Base-by-base conservation (phyloP, 192 early-diverging fungal species). In the Jimgerdemannia lactiflua region DNA sequence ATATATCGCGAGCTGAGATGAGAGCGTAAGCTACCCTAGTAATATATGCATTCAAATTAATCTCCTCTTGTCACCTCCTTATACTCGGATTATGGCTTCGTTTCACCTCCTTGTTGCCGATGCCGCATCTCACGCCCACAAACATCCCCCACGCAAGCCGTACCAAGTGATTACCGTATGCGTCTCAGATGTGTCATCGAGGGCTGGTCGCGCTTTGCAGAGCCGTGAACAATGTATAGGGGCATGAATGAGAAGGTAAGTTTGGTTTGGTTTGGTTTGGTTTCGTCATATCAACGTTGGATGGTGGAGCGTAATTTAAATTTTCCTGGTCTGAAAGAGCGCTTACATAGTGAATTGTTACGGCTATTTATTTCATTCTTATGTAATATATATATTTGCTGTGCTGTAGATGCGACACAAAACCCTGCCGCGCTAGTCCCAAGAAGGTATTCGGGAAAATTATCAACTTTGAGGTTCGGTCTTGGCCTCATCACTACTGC, bases 31-130 rank as follows among this genome's bases (percentile, higher is more conserved):
- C 29, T 29, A 29, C 29, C 29, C 29, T 29, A 29, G 29, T 1
- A 29, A 29, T 29, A 29, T 29, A 29, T 29, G 1, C 29, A 29
- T 29, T 29, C 29, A 29, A 29, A 29, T 29, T 39, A 4, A 7
- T 29, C 39, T 54, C 19, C 39, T 40, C 44, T 3, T 76, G 69
- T 76, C 64, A 54, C 10, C 4, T 8, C n/a, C n/a, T 68, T 70
- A 20, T 11, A n/a, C 2, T 43, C 19, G 79, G 78, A 40, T 79
- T 20, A 4, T 77, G 3, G 64, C 71, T 4, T 83, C 81, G 4
- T 83, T 83, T 70, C 49, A 74, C 14, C 63, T 83, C 40, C 81
- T 78, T 1, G 42, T 79, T 9, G 69, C 73, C 7, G 54, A 39
- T 49, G 11, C 20, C 42, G 19, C 17, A 1, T 69, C 71, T 0